Evolutionary conservation across 495 filamentous ascomycete genomes (phyloP).

Genomic region (Neurospora sp.): DNA sequence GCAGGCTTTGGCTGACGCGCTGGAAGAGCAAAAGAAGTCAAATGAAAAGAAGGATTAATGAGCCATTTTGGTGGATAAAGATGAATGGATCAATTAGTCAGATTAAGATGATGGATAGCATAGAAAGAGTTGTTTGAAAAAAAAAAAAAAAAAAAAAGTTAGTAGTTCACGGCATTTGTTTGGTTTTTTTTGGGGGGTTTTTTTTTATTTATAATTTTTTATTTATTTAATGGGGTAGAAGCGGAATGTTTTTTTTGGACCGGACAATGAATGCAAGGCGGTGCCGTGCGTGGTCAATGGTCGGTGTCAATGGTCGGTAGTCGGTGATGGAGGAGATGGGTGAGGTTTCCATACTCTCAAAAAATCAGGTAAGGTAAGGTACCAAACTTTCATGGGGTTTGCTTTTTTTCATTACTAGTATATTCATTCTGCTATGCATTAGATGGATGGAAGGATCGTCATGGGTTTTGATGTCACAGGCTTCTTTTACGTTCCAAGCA

Average conservation of each 20-base stretch:
- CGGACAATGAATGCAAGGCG: background rate
- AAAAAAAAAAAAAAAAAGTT: background rate
- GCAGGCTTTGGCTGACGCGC: slow-evolving; percentile 32
- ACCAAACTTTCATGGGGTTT: background rate
- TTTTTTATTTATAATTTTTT: background rate
- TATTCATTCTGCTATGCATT: background rate
- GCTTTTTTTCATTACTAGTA: background rate
- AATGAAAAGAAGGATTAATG: slow-evolving; percentile 27
- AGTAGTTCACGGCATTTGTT: background rate
- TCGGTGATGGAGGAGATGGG: background rate
- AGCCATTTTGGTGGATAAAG: background rate
- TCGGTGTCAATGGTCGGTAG: background rate
- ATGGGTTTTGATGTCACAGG: background rate
- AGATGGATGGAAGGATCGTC: background rate
- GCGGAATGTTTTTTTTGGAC: background rate
- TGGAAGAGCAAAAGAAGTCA: slow-evolving; percentile 39
- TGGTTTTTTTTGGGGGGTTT: background rate
- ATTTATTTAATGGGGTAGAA: background rate
- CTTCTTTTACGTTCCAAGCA: background rate
- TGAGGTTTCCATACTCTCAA: background rate
- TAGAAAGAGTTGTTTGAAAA: background rate
- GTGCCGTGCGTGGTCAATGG: background rate
- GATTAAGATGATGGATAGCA: background rate
- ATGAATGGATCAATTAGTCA: background rate
- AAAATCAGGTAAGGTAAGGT: background rate